These are phyloP conservation scores for Nicotiana noctiflora DNA, from an alignment of 257 asterid species.

Conservation along the genomic window DNA sequence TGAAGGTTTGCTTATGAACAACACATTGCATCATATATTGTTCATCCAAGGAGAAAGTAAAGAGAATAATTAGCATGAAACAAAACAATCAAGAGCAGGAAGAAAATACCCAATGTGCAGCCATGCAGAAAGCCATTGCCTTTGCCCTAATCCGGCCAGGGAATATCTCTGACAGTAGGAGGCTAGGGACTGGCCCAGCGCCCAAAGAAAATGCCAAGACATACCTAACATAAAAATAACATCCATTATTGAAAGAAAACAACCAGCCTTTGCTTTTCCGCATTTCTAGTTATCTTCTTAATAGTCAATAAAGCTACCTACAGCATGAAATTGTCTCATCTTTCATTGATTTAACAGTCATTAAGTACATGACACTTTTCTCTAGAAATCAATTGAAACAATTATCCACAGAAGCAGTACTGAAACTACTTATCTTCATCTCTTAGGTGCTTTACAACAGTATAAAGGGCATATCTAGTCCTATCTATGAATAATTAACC, in stretches of 20 bases:
- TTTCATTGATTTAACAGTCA: background rate
- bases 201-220: constrained; percentile 77
- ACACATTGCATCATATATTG: background rate
- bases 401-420: background rate
- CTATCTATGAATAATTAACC: background rate
- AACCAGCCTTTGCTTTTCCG: background rate
- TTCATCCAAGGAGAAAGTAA: background rate
- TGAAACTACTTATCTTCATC: background rate
- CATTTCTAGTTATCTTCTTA: background rate
- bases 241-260: constrained; percentile 6
- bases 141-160: constrained; percentile 83
- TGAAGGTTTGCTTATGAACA: background rate
- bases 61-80: background rate
- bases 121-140: constrained; percentile 95
- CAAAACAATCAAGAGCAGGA: background rate
- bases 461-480: background rate
- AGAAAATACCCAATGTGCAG: constrained; percentile 81
- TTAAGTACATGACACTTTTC: background rate
- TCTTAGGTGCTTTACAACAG: background rate
- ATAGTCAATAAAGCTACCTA: background rate
- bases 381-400: background rate
- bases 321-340: constrained; percentile 1
- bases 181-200: constrained; percentile 90
- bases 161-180: constrained; percentile 81
- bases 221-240: constrained; percentile 37